Conservation (phyloP, 345 rosid genomes). For the Odontarrhena argentea region DNA sequence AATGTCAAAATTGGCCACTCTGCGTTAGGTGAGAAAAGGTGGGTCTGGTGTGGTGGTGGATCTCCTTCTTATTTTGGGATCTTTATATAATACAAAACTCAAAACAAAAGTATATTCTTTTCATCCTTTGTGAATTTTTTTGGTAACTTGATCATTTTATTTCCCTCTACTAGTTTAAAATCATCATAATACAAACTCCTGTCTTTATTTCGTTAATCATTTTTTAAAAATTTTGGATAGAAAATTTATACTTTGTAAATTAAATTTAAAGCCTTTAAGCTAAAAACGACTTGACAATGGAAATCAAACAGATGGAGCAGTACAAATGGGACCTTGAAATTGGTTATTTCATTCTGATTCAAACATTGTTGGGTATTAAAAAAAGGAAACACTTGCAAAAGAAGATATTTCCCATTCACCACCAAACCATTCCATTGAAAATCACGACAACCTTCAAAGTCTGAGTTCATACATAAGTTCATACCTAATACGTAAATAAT, state of each 20-base stretch:
- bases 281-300: too few species aligned
- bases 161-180: constrained; percentile 5
- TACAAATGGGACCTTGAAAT: not conserved
- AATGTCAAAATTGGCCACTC: constrained; percentile 40
- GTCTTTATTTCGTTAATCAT: too few species aligned
- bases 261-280: too few species aligned
- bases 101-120: not conserved
- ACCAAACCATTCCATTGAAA: constrained; percentile 15
- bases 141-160: not conserved
- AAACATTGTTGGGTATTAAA: not conserved
- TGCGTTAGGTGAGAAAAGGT: constrained; percentile 37
- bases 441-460: constrained; percentile 7
- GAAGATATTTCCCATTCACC: not conserved
- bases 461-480: constrained; percentile 12
- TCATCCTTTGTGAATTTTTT: constrained; percentile 1
- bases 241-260: too few species aligned
- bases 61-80: not conserved
- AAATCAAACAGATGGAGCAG: too few species aligned
- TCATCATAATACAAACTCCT: not conserved
- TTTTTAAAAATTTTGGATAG: too few species aligned
- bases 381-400: not conserved
- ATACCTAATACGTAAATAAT: constrained; percentile 5
- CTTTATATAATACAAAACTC: not conserved
- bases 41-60: constrained; percentile 12
- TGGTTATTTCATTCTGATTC: not conserved